Base-by-base conservation (phyloP, 1,139 yeast genomes). In the Magnusiomyces magnusii region DNA sequence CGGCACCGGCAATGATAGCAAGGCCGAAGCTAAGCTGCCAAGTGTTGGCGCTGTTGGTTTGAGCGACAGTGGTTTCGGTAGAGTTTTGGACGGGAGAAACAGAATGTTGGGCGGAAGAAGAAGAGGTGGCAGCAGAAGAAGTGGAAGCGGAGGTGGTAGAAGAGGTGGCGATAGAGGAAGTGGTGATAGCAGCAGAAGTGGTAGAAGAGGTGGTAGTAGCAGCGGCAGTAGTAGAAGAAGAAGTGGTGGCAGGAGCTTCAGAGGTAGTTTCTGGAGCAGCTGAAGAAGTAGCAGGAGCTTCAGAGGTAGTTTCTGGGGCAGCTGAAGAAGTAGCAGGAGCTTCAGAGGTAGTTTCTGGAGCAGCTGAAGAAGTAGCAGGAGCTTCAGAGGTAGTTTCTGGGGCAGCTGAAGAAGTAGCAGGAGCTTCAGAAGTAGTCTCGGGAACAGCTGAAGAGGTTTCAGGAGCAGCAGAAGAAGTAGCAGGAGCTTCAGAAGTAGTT, bases 211-310 rank as follows among this genome's bases (percentile, higher is more conserved):
- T 27, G 27, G 42, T 15, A 23, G 36, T 34, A 50, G 57, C 31
- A 49, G 54, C 15, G 23, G 47, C 17, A 7, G 34, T 36, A 36
- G 21, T 15, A 5, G 57, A 21, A 17, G 58, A 19, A 23, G n/a
- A n/a, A n/a, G 25, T 42, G 21, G 55, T 36, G 1, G 50, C 1
- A 39, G 49, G 19, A 21, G 55, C n/a, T n/a, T 39, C 17, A 21
- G n/a, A n/a, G n/a, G 44, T 3, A n/a, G 44, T n/a, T 41, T 41
- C 44, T 41, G 3, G 10, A 41, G 44, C 19, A 13, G 3, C 10
- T 17, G 24, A 53, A 51, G n/a, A 3, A 54, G 56, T 21, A 47
- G 57, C 28, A 28, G 57, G 19, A 28, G 41, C 42, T 17, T 34
- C 25, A 36, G 53, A 13, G 13, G 55, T 36, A 27, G 55, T 23